These are phyloP conservation scores for Guadua angustifolia DNA, from an alignment of 176 grass and related monocot genomes.

Conservation along the genomic window DNA sequence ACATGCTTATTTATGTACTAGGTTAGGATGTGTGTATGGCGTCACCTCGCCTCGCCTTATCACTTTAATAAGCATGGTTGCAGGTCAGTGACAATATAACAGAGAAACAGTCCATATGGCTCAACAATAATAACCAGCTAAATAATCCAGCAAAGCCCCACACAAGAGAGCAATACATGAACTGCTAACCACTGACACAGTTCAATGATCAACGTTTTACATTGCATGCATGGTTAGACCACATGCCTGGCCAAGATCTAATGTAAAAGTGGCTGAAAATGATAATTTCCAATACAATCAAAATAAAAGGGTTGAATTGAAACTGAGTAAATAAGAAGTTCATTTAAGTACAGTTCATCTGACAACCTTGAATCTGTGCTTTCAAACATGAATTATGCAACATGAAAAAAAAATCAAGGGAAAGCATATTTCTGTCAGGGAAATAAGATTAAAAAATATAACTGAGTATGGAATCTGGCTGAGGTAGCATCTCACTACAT, in stretches of 20 bases:
- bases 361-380: slow-evolving; percentile 5
- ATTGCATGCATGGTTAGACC: not conserved
- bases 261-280: not conserved
- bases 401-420: not conserved
- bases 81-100: not conserved
- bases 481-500: not conserved
- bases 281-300: not conserved
- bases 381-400: slow-evolving; percentile 18
- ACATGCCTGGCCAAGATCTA: not conserved
- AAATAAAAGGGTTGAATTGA: slow-evolving; percentile 9
- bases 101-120: not conserved
- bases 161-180: slow-evolving; percentile 8
- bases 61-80: too few relatives aligned
- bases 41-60: too few relatives aligned
- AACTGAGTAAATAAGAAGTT: not conserved
- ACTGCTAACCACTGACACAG: not conserved
- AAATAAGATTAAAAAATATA: not conserved
- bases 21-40: too few relatives aligned
- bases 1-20: too few relatives aligned
- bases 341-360: not conserved
- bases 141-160: slow-evolving; percentile 7
- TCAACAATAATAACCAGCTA: slow-evolving; percentile 21
- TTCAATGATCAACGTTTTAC: not conserved
- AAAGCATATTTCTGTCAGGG: not conserved
- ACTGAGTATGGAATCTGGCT: not conserved